Conservation (phyloP, 2,329 filamentous ascomycete species). For the Cladophialophora bantiana region DNA sequence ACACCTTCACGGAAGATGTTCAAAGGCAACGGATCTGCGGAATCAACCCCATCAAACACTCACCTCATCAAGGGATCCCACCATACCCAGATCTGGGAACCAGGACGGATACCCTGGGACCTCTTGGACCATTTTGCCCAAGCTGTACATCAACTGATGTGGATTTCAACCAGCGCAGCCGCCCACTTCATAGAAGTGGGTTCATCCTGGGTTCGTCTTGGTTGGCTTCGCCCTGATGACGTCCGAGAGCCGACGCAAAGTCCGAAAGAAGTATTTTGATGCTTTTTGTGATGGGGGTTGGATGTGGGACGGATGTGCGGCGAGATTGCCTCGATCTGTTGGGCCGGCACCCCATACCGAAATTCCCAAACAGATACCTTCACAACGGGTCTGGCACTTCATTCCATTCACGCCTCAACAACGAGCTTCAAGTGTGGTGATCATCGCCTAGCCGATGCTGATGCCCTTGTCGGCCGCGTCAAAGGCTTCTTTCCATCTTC, state of each 20-base stretch:
- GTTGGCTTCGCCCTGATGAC: background rate
- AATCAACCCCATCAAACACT: background rate
- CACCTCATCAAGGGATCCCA: background rate
- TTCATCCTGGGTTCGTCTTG: background rate
- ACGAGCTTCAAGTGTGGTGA: background rate
- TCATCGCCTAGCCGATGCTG: background rate
- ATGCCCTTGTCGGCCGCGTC: no score
- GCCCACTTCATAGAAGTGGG: background rate
- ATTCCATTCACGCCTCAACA: background rate
- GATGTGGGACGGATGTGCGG: background rate
- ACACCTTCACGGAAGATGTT: background rate
- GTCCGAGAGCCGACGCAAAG: background rate
- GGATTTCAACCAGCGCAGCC: background rate
- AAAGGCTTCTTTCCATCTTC: no score
- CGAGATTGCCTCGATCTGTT: no score
- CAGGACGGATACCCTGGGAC: background rate
- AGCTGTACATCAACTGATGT: background rate
- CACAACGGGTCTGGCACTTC: no score
- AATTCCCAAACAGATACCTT: background rate
- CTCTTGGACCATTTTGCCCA: background rate
- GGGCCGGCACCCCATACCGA: no score
- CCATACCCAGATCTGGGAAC: background rate
- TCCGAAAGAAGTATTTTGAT: background rate
- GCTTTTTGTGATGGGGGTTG: background rate
- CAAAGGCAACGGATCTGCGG: background rate